A percentile compares a stretch with the other conserved stretches of the same genome.
These are phyloP conservation scores for Tulasnella sp. DNA, from an alignment of 768 basidiomycete species.

Conservation along the genomic window DNA sequence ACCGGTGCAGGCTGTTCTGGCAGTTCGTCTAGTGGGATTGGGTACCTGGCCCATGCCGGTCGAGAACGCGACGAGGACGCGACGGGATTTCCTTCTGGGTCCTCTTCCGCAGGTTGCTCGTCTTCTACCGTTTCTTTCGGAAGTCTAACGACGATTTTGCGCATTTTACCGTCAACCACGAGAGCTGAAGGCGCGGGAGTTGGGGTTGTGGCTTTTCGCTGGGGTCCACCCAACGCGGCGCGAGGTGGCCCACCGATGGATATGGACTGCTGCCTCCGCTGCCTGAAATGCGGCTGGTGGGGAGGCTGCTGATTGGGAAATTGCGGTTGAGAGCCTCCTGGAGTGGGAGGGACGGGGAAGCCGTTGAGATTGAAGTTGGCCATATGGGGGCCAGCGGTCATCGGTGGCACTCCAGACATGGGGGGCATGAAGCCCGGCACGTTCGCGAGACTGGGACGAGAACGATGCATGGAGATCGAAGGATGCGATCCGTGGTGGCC, in stretches of 20 bases:
- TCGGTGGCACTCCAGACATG: background rate
- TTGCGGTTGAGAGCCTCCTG: background rate
- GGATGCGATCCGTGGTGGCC: background rate
- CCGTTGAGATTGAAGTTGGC: background rate
- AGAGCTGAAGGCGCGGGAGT: conserved; percentile 33
- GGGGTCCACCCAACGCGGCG: conserved; percentile 68
- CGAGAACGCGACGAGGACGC: conserved; percentile 21
- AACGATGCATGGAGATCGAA: conserved; percentile 6
- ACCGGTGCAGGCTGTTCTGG: background rate
- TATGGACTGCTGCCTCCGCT: conserved; percentile 26
- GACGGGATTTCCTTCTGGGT: conserved; percentile 27
- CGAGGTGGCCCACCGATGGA: conserved; percentile 85
- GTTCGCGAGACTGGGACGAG: conserved; percentile 14
- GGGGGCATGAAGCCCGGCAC: conserved; percentile 10
- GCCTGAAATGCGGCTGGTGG: background rate
- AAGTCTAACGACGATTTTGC: conserved; percentile 59
- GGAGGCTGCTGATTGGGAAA: background rate
- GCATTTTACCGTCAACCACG: conserved; percentile 34
- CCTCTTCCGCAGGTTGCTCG: conserved; percentile 21
- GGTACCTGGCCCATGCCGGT: conserved; percentile 46
- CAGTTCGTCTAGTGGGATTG: conserved; percentile 7
- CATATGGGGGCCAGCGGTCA: conserved; percentile 6
- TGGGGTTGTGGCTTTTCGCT: conserved; percentile 47
- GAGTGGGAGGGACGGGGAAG: conserved; percentile 13
- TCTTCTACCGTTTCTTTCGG: conserved; percentile 47